phyloP scores from a whole-genome alignment of 2,329 filamentous ascomycete species.

The Stachybotrys chartarum region DNA sequence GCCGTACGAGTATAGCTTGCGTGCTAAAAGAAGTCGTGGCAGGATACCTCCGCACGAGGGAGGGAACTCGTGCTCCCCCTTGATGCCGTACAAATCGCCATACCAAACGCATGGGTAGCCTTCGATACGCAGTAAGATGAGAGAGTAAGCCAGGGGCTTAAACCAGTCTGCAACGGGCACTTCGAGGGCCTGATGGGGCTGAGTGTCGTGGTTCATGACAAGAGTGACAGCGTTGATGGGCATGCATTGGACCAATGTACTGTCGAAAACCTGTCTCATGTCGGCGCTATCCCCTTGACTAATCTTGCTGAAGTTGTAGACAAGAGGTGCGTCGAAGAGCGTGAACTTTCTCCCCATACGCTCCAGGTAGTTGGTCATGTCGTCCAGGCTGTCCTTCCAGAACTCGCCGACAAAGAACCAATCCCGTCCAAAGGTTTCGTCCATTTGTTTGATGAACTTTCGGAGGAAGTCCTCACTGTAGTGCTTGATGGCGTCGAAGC shows the following conservation, averaged over 20 bases:
- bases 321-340: slow-evolving; percentile 61
- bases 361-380: slow-evolving; percentile 22
- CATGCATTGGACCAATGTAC: slow-evolving; percentile 42
- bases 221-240: slow-evolving; percentile 44
- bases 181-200: slow-evolving; percentile 31
- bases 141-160: slow-evolving; percentile 63
- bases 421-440: slow-evolving; percentile 30
- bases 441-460: slow-evolving; percentile 54
- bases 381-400: slow-evolving; percentile 28
- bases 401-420: slow-evolving; percentile 32
- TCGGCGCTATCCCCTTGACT: slow-evolving; percentile 51
- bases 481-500: slow-evolving; percentile 68
- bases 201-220: slow-evolving; percentile 67
- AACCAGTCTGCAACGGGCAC: slow-evolving; percentile 59
- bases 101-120: slow-evolving; percentile 65
- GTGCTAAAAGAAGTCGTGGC: slow-evolving; percentile 50
- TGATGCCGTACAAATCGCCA: slow-evolving; percentile 61
- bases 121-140: slow-evolving; percentile 58
- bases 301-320: slow-evolving; percentile 58
- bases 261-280: slow-evolving; percentile 55
- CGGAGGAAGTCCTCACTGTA: slow-evolving; percentile 60
- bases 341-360: slow-evolving; percentile 49
- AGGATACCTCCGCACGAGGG: slow-evolving; percentile 49
- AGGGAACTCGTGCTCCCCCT: slow-evolving; percentile 33
- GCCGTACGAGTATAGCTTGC: slow-evolving; percentile 62